Evolutionary conservation across 139 green algal genomes (phyloP).

Genomic region (Chlorella sp.): DNA sequence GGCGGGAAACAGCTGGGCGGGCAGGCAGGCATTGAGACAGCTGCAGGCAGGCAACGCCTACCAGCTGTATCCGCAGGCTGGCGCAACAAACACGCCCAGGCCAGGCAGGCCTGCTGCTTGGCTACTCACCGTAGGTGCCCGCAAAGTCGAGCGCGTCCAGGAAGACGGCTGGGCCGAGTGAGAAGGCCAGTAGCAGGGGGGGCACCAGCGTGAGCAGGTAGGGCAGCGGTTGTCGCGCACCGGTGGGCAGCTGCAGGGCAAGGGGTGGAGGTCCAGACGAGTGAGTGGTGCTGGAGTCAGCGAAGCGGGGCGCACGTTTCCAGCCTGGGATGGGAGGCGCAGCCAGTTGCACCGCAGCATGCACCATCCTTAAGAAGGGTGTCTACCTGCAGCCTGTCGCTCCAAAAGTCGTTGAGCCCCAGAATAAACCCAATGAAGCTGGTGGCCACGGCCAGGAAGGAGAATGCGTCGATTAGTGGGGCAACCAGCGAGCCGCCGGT

Average conservation of each 20-base stretch:
- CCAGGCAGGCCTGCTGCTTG: no score
- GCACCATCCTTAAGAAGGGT: no score
- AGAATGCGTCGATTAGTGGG: slow-evolving; percentile 5
- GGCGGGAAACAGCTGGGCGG: no score
- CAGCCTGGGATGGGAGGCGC: no score
- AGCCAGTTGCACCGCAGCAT: no score
- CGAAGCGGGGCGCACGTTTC: no score
- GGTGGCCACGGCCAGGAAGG: slow-evolving; percentile 77
- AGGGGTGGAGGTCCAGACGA: no score
- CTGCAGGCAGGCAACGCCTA: no score
- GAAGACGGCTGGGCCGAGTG: slow-evolving; percentile 57
- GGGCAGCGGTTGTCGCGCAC: slow-evolving; percentile 58
- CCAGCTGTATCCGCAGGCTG: no score
- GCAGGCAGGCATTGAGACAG: no score
- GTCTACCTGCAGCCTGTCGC: slow-evolving; percentile 52
- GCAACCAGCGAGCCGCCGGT: neutral
- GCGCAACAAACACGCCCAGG: no score
- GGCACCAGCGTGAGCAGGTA: slow-evolving; percentile 28
- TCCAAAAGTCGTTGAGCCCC: slow-evolving; percentile 82
- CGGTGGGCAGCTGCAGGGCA: slow-evolving; percentile 49
- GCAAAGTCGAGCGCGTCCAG: slow-evolving; percentile 70
- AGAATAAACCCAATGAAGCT: slow-evolving; percentile 89
- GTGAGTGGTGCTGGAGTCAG: neutral
- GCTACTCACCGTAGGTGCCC: slow-evolving; percentile 62
- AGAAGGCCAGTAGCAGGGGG: neutral